Base-by-base conservation (phyloP, 768 basidiomycete species). In the Leucosporidium yakuticum region DNA sequence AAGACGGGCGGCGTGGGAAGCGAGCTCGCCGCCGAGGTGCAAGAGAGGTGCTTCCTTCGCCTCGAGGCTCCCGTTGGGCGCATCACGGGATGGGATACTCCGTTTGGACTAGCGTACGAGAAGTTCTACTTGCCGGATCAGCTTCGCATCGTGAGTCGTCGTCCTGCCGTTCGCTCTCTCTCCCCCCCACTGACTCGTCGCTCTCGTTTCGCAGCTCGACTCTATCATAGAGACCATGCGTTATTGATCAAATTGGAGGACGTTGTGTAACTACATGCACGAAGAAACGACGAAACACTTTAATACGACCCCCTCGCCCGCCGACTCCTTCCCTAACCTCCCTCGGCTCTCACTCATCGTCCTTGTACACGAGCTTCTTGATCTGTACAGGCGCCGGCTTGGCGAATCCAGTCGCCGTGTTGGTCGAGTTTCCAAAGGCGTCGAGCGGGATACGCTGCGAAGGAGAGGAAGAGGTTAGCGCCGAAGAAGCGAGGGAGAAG, bases 41-140 rank as follows among this genome's bases (percentile, higher is more conserved):
- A 91, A 80, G 88, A 88, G 78, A 81, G 88, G 67, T 91, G 89
- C 72, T 96, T 96, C 80, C 81, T 96, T 75, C 88, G 87, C 77
- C 79, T 97, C 60, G 85, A 90, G 63, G 92, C 93, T 12, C 93
- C 93, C 0, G 88, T 97, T 29, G 88, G 84, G 75, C 81, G 92
- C 50, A 85, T 97, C 23, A 85, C 89, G 4, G 91, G 90, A 34
- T 97, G 94, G 94, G 93, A 96, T n/a, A 74, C 70, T 23, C 73
- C 73, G 44, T 70, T 74, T n/a, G 64, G 64, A 23, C 80, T 96
- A 71, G 87, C 88, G 64, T 96, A 85, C 74, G 93, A 97, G 81
- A 93, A 90, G 79, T 95, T 96, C 79, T 86, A 88, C 79, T 86
- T 93, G 74, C 93, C 93, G 1, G 93, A 96, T 76, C 82, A 88